Evolutionary conservation across 768 basidiomycete species (phyloP), one percentile per base, ranked within the genome.

Genomic region (Collybia mongolica): DNA sequence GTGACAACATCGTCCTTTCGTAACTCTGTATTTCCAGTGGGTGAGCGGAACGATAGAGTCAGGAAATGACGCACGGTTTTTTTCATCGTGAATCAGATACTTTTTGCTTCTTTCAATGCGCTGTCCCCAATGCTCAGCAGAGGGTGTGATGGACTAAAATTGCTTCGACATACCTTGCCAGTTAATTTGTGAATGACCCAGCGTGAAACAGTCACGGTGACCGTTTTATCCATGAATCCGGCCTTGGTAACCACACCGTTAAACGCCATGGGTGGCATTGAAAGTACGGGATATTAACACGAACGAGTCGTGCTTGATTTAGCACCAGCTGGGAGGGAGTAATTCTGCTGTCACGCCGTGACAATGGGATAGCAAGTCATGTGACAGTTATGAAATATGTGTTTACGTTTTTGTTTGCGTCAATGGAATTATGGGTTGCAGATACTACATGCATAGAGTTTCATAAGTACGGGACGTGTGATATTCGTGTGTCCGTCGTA

Each of bases 181-280:
- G 90, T 92, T 41, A 80, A 60, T 53, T 80, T 79, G 60, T 93
- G 89, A n/a, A 81, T 67, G 35, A 87, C 74, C 73, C 76, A 82
- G 49, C 90, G 80, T 19, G 86, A 83, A 6, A 93, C 89, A 0
- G 87, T 84, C 42, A 93, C 90, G 0, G 91, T 93, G 12, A 79
- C 90, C 0, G 90, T 93, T 64, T 91, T 92, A 48, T 83, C 74
- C 90, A 93, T 93, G 56, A 75, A 81, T 7, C 91, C 90, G 18
- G 80, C 86, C 66, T 89, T 92, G 26, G 88, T 86, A 17, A 93
- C 91, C 35, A 83, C 59, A 15, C 90, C 90, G 19, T 75, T 75
- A 55, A 93, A 79, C 14, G 83, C 69, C 82, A 91, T 84, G 22
- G 90, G 89, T 29, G 88, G 85, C 89, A 91, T 91, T 32, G 53